Evolutionary conservation across 164 flowering plant species (phyloP), one percentile per base, ranked within the genome.

Genomic region (Saururus chinensis): DNA sequence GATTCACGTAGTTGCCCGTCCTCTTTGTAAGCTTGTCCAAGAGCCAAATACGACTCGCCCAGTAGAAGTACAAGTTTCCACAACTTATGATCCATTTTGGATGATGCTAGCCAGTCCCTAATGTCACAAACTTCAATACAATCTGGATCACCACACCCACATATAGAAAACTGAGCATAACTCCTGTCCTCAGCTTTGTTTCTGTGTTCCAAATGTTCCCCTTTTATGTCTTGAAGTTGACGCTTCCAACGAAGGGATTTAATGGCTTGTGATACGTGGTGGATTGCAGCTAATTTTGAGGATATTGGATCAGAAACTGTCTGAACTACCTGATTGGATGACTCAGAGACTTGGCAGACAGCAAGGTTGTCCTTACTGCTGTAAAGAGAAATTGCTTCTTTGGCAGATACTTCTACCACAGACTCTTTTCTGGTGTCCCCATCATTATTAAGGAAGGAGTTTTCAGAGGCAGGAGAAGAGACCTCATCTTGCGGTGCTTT

Each of bases 81-180:
- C 75, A 87, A 63, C 71, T 84, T 93, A 60, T 79, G 81, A 72
- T 93, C 96, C 79, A 93, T 64, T 70, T 88, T 90, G 25, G 88
- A 85, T 65, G 71, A 87, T 52, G 89, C 92, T 62, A 93, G 95
- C 97, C 99, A 93, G 57, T 88, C 87, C 53, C 86, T 68, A 64
- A 93, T 85, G 67, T 93, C 99, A 76, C 97, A 93, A 62, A 88
- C 89, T 81, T 90, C 99, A 73, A 93, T 90, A 73, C 99, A 93
- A 61, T 93, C 96, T 74, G 83, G 64, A 69, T 93, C 99, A 60
- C 97, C 99, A 72, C 99, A 93, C 21, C 86, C 81, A 77, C 99
- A 93, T 42, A 85, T 67, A 68, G 86, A 77, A 66, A 82, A 74
- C 48, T 76, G 74, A 19, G 58, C 49, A 55, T 80, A 56, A 67